phyloP scores from a whole-genome alignment of 2,329 filamentous ascomycete genomes.

The Teratosphaeria destructans region DNA sequence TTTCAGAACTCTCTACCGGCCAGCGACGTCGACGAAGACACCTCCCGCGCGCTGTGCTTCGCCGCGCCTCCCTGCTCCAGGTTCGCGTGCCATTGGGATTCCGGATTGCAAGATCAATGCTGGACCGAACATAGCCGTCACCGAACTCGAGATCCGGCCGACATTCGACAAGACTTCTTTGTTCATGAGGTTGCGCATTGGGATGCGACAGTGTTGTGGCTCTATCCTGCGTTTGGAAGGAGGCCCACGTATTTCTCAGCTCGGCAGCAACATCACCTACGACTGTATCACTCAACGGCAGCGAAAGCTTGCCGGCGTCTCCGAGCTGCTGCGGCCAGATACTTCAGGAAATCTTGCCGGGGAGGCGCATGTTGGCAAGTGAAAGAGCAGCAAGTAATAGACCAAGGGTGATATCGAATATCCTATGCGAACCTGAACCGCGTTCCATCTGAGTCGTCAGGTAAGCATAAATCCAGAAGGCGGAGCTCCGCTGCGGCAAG shows the following conservation, averaged over 20 bases:
- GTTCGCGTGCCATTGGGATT: neutral
- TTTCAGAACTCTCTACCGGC: neutral
- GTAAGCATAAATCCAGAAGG: neutral
- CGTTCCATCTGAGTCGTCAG: neutral
- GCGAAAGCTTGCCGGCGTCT: neutral
- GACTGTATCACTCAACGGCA: neutral
- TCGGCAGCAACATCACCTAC: neutral
- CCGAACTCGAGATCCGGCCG: neutral
- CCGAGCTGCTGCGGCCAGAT: neutral
- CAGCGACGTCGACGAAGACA: neutral
- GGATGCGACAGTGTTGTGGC: neutral
- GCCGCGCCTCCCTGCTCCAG: neutral
- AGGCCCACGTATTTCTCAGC: neutral
- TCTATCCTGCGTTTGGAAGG: neutral
- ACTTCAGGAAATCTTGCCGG: neutral
- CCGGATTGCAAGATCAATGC: neutral
- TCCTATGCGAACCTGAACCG: neutral
- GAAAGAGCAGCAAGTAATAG: neutral
- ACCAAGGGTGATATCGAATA: neutral
- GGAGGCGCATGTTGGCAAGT: neutral
- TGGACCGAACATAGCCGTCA: neutral
- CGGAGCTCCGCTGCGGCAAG: neutral
- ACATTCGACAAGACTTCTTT: neutral
- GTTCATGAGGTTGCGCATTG: neutral
- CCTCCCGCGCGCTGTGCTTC: neutral